Base-by-base conservation (phyloP, 2,329 filamentous ascomycete species). In the Pseudogymnoascus sp. region DNA sequence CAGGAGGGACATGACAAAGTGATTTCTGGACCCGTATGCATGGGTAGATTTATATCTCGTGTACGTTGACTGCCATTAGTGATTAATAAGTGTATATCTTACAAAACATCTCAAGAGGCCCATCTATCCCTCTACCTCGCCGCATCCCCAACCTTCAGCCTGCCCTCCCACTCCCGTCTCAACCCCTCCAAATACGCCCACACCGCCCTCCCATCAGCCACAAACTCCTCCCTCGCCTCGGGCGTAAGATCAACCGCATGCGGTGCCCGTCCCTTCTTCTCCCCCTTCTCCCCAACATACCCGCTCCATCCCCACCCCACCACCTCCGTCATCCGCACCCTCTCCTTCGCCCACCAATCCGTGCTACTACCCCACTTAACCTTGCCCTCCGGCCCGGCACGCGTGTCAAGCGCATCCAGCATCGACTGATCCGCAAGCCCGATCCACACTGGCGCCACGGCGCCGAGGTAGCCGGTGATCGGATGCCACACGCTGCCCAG, bases 401-500 rank as follows among this genome's bases (percentile, higher is more conserved):
- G 21, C 21, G 70, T 73, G 67, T 83, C 78, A 38, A 80, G 72
- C 2, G 77, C 78, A 59, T 90, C 83, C 12, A 92, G 79, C 17
- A 80, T 78, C 13, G 82, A 81, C 63, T 88, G 82, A 6, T 84
- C 77, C 17, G 87, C 82, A 10, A 97, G 82, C 0, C 88, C 84
- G 5, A 96, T 76, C 88, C 90, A 97, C 25, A 89, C 87, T 4
- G 90, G 83, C 0, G 91, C 85, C 58, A 82, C 82, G 6, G 92
- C 91, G 42, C 89, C 92, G 17, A 83, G 81, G 76, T 96, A 96
- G 0, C 87, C 81, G n/a, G 81, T 82, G 58, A 90, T 80, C 0
- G 84, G 81, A 73, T 97, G 93, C 94, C 94, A 99, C 9, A 90
- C 90, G 2, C 90, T 95, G 58, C 94, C 94, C 27, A 92, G 72